phyloP scores from a whole-genome alignment of 306 rosid genomes.

The Prunus persica region DNA sequence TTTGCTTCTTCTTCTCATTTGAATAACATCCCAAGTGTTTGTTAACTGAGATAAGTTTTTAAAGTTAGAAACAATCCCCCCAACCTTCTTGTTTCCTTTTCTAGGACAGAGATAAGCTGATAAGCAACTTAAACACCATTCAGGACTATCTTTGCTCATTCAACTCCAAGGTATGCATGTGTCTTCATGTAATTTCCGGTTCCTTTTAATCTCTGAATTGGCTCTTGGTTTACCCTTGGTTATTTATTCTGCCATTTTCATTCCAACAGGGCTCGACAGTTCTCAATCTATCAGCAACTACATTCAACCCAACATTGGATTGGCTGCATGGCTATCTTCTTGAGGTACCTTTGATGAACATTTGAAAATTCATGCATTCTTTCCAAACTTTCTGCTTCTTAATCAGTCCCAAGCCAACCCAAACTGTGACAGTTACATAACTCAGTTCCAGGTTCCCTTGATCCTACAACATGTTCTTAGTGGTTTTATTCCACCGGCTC shows the following conservation, averaged over 20 bases:
- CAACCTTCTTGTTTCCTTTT: slow-evolving; percentile 15
- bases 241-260: neutral
- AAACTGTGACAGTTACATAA: neutral
- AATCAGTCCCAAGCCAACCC: neutral
- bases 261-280: slow-evolving; percentile 74
- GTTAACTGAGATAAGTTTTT: neutral
- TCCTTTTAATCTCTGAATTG: slow-evolving; percentile 5
- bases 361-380: neutral
- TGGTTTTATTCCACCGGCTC: neutral
- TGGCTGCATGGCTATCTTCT: slow-evolving; percentile 85
- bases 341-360: slow-evolving; percentile 42
- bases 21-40: neutral
- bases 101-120: slow-evolving; percentile 73
- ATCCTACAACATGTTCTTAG: neutral
- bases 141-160: slow-evolving; percentile 89
- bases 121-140: slow-evolving; percentile 77
- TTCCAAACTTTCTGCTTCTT: neutral
- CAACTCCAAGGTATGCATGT: slow-evolving; percentile 61
- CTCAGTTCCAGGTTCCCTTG: neutral
- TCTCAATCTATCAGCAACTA: slow-evolving; percentile 76
- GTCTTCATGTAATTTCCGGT: neutral
- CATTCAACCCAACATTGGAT: slow-evolving; percentile 83
- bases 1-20: neutral
- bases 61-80: neutral
- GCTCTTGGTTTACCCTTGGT: neutral